Percentiles rank a stretch among this genome's conserved stretches.
phyloP scores from a whole-genome alignment of 805 yeast genomes.

The Saturnispora sanitii region DNA sequence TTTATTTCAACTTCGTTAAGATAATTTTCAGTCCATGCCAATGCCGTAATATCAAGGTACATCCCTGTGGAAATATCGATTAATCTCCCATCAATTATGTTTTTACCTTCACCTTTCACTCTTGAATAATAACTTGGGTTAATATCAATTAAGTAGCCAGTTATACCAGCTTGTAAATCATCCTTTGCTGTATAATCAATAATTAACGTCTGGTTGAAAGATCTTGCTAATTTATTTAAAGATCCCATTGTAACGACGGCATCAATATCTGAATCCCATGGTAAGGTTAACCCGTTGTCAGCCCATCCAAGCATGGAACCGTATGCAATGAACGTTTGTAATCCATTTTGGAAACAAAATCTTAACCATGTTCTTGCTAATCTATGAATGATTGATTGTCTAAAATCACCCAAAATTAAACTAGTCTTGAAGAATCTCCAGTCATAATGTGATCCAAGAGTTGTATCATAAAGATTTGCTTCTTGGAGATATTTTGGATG shows the following conservation, averaged over 20 bases:
- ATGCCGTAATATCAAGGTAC: constrained; percentile 36
- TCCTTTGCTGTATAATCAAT: constrained; percentile 28
- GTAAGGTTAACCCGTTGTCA: constrained; percentile 47
- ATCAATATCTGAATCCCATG: constrained; percentile 57
- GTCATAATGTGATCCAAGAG: constrained; percentile 35
- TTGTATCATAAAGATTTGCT: constrained; percentile 25
- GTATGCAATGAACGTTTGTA: constrained; percentile 53
- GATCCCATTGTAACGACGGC: constrained; percentile 47
- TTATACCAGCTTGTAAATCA: constrained; percentile 21
- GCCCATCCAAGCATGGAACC: constrained; percentile 56
- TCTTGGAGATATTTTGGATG: constrained; percentile 34
- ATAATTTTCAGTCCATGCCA: constrained; percentile 18
- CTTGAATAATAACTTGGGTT: constrained; percentile 28
- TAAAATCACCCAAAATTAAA: constrained; percentile 16
- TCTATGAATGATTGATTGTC: constrained; percentile 32
- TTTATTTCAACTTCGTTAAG: constrained; percentile 7
- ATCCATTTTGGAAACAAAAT: constrained; percentile 34
- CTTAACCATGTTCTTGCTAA: constrained; percentile 45
- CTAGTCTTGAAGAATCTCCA: constrained; percentile 35
- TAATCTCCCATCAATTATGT: constrained; percentile 46
- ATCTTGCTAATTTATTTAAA: constrained; percentile 33
- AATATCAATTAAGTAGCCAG: constrained; percentile 27
- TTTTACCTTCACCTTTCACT: constrained; percentile 35
- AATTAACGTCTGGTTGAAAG: constrained; percentile 40
- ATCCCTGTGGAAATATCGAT: constrained; percentile 41